phyloP scores from a whole-genome alignment of 345 rosid species.

The Isatis tinctoria region DNA sequence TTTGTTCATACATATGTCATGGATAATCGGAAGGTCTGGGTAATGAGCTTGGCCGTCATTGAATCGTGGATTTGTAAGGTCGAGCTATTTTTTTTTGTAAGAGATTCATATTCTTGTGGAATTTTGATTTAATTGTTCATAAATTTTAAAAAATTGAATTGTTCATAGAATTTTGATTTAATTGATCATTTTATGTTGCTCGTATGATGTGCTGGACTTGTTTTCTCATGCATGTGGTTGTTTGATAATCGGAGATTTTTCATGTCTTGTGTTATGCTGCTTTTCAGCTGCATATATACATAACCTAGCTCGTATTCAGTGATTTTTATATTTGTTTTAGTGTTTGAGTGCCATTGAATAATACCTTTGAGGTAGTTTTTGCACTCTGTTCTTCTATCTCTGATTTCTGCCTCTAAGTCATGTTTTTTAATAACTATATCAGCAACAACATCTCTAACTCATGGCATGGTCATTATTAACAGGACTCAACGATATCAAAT shows the following conservation, averaged over 20 bases:
- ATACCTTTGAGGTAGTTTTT: conserved; percentile 10
- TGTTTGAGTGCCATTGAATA: background rate
- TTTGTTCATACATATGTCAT: too few relatives aligned
- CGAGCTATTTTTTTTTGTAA: too few relatives aligned
- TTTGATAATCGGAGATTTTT: background rate
- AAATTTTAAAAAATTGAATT: too few relatives aligned
- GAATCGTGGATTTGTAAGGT: too few relatives aligned
- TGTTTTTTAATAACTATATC: background rate
- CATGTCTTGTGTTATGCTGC: background rate
- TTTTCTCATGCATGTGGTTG: conserved; percentile 5
- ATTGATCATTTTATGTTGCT: too few relatives aligned
- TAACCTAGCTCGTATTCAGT: background rate
- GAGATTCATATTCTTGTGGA: too few relatives aligned
- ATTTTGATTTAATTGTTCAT: too few relatives aligned
- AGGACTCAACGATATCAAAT: conserved; percentile 47
- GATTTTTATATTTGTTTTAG: background rate
- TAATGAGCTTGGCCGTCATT: too few relatives aligned
- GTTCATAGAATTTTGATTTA: too few relatives aligned
- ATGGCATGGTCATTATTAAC: conserved; percentile 20
- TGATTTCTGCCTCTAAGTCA: background rate
- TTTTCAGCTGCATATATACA: background rate
- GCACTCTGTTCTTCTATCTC: background rate
- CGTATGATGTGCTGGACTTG: conserved; percentile 1
- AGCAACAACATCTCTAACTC: conserved; percentile 15
- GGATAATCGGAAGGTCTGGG: too few relatives aligned